These are phyloP conservation scores for Geosmithia putterillii DNA, from an alignment of 2,329 filamentous ascomycete species.

Conservation along the genomic window DNA sequence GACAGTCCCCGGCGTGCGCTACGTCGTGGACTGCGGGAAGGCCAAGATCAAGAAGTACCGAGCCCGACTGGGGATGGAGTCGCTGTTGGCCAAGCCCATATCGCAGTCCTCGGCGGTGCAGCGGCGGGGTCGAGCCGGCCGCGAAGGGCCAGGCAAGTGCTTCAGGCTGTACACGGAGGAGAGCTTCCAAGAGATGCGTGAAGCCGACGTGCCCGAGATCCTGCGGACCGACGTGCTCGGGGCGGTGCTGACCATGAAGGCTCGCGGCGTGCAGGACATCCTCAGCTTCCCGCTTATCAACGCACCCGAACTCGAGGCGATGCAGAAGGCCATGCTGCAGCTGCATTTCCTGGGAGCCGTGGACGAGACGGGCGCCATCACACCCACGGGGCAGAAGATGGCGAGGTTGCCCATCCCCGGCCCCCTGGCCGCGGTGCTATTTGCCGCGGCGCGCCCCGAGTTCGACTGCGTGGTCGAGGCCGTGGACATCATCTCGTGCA, in stretches of 20 bases:
- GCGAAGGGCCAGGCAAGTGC: slow-evolving; percentile 84
- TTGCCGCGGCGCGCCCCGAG: slow-evolving; percentile 62
- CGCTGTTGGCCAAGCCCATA: slow-evolving; percentile 78
- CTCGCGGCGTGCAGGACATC: slow-evolving; percentile 72
- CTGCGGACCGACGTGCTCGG: slow-evolving; percentile 79
- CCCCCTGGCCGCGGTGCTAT: slow-evolving; percentile 66
- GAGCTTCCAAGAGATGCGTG: slow-evolving; percentile 56
- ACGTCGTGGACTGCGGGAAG: slow-evolving; percentile 86
- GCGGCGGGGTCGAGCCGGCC: slow-evolving; percentile 78
- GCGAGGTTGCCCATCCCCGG: slow-evolving; percentile 75
- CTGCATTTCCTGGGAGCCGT: slow-evolving; percentile 71
- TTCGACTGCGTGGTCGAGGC: slow-evolving; percentile 66
- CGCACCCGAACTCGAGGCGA: slow-evolving; percentile 60
- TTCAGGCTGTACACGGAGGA: slow-evolving; percentile 78
- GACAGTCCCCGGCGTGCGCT: slow-evolving; percentile 84
- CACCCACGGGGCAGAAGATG: slow-evolving; percentile 60
- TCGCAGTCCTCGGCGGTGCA: slow-evolving; percentile 91
- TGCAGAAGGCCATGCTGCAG: slow-evolving; percentile 73
- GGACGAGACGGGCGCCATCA: slow-evolving; percentile 60
- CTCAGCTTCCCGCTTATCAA: slow-evolving; percentile 78
- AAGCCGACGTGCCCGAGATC: slow-evolving; percentile 78
- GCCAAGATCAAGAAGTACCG: slow-evolving; percentile 91
- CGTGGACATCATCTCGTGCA: slow-evolving; percentile 68
- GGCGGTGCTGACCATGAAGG: slow-evolving; percentile 86
- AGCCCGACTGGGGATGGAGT: slow-evolving; percentile 74